Evolutionary conservation across 805 yeast genomes (phyloP).

Genomic region (Limtongozyma cylindracea): DNA sequence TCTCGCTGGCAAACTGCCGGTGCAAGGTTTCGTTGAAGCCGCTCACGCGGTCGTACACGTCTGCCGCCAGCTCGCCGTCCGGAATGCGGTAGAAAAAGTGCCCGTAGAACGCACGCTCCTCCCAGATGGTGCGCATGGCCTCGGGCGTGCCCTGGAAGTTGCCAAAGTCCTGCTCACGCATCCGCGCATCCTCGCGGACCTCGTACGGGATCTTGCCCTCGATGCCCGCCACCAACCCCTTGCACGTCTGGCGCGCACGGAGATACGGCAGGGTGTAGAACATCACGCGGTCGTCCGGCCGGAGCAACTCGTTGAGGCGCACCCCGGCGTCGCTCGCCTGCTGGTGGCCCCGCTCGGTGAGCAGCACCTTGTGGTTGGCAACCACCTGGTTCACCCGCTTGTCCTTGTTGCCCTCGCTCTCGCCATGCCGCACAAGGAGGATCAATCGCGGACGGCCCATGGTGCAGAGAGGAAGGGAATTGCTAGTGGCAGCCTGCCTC

Average conservation of each 20-base stretch:
- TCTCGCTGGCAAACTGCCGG: conserved; percentile 45
- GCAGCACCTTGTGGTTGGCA: conserved; percentile 59
- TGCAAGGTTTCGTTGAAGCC: conserved; percentile 74
- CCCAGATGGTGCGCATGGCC: conserved; percentile 65
- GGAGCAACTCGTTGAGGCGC: conserved; percentile 14
- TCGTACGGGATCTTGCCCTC: conserved; percentile 16
- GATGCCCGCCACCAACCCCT: conserved; percentile 36
- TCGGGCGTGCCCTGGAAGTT: conserved; percentile 61
- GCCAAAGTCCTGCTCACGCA: conserved; percentile 91
- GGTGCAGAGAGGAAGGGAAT: too few species aligned
- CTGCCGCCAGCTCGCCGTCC: conserved; percentile 90
- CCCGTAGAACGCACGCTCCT: conserved; percentile 71
- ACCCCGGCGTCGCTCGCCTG: conserved; percentile 40
- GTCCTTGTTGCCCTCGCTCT: conserved; percentile 75
- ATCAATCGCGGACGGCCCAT: too few species aligned
- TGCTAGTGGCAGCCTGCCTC: too few species aligned
- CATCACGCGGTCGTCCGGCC: conserved; percentile 19
- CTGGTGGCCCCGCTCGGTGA: conserved; percentile 44
- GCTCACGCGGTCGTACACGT: conserved; percentile 77
- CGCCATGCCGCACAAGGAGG: conserved; percentile 74
- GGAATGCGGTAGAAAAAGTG: conserved; percentile 66
- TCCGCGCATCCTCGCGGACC: conserved; percentile 67
- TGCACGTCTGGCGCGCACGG: conserved; percentile 67
- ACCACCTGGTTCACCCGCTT: conserved; percentile 53
- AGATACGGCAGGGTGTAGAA: conserved; percentile 74